Evolutionary conservation across 1,139 yeast species (phyloP).

Genomic region (Arxiozyma slooffiae): DNA sequence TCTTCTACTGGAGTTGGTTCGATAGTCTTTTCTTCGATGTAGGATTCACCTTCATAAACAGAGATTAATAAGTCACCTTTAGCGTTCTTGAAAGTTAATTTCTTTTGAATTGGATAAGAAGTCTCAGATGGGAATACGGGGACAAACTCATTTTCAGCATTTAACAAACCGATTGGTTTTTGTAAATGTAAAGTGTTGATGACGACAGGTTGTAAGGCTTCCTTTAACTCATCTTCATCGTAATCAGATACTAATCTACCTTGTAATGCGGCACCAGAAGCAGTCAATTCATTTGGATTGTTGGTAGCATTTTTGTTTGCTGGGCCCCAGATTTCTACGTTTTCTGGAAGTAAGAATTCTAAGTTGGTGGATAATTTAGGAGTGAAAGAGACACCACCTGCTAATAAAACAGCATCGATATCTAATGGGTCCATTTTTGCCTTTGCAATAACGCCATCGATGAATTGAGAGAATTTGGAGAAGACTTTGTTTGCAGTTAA

Average conservation of each 20-base stretch:
- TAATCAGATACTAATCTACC: slow-evolving; percentile 74
- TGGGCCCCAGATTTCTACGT: slow-evolving; percentile 71
- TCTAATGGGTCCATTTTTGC: slow-evolving; percentile 81
- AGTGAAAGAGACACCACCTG: slow-evolving; percentile 88
- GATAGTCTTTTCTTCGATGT: slow-evolving; percentile 65
- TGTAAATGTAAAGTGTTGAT: slow-evolving; percentile 80
- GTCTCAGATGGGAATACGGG: slow-evolving; percentile 77
- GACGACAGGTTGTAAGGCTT: slow-evolving; percentile 77
- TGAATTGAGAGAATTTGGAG: slow-evolving; percentile 64
- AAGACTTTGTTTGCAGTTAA: slow-evolving; percentile 73
- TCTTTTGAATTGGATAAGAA: slow-evolving; percentile 82
- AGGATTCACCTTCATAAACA: slow-evolving; percentile 76
- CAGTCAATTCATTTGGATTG: slow-evolving; percentile 74
- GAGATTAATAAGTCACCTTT: slow-evolving; percentile 55
- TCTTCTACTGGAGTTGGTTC: slow-evolving; percentile 53
- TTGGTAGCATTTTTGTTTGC: slow-evolving; percentile 66
- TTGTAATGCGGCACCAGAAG: slow-evolving; percentile 96
- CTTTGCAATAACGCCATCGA: slow-evolving; percentile 64
- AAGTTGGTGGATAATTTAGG: slow-evolving; percentile 82
- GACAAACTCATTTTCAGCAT: slow-evolving; percentile 60
- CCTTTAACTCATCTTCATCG: slow-evolving; percentile 78
- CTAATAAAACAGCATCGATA: slow-evolving; percentile 82
- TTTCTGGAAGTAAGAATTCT: slow-evolving; percentile 67
- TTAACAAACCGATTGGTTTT: slow-evolving; percentile 78
- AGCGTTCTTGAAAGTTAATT: slow-evolving; percentile 56